Percentiles rank a stretch among this genome's conserved stretches.
Evolutionary conservation across 805 yeast species (phyloP).

Genomic region (Suhomyces faveliae): DNA sequence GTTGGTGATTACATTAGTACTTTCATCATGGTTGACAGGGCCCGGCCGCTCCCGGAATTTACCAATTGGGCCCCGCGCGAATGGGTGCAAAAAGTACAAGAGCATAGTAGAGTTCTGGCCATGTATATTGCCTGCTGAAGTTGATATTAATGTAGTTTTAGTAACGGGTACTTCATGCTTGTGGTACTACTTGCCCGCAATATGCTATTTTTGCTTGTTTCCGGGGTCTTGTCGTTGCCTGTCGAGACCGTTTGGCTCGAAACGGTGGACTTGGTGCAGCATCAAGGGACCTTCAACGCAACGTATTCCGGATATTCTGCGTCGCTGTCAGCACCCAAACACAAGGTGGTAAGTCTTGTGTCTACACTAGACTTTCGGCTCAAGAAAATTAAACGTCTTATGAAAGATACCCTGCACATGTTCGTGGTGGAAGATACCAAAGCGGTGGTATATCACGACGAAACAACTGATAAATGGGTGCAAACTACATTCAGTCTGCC

Average conservation of each 20-base stretch:
- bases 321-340: not conserved
- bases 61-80: not conserved
- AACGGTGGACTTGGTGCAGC: not conserved
- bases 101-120: not conserved
- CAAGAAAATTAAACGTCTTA: not conserved
- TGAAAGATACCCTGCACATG: not conserved
- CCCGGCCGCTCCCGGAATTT: not conserved
- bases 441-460: slow-evolving; percentile 3
- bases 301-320: not conserved
- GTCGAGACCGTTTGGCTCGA: not conserved
- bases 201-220: not conserved
- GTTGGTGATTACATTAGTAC: too few relatives aligned
- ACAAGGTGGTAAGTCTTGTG: not conserved
- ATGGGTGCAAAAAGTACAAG: not conserved
- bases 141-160: not conserved
- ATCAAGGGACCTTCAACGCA: not conserved
- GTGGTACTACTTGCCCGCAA: not conserved
- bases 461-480: not conserved
- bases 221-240: not conserved
- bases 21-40: too few relatives aligned
- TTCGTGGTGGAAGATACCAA: not conserved
- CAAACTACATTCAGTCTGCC: not conserved
- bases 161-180: not conserved
- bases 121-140: not conserved
- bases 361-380: not conserved